phyloP scores from a whole-genome alignment of 768 basidiomycete genomes.

The Rhodotorula diobovata region DNA sequence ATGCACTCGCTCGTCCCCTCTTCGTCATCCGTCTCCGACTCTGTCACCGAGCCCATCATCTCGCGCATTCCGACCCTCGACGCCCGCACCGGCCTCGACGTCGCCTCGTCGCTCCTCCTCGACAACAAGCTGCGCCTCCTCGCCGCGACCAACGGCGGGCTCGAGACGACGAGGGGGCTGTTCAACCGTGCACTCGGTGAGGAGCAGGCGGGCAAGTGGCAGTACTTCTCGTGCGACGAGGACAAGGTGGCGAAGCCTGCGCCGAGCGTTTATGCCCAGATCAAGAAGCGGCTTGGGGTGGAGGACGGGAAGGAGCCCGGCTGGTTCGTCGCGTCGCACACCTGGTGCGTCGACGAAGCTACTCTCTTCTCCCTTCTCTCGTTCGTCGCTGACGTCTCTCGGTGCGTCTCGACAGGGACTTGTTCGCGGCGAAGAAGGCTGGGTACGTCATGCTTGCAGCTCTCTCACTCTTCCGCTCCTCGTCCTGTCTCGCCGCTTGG shows the following conservation, averaged over 20 bases:
- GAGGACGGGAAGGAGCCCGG: constrained; percentile 5
- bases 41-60: constrained; percentile 3
- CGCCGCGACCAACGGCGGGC: constrained; percentile 30
- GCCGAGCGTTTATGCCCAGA: constrained; percentile 18
- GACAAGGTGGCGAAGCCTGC: constrained; percentile 26
- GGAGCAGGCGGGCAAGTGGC: constrained; percentile 7
- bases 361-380: too few species aligned
- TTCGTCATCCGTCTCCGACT: neutral
- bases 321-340: constrained; percentile 32
- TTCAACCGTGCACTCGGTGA: constrained; percentile 12
- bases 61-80: neutral
- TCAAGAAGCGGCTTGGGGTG: constrained; percentile 14
- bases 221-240: constrained; percentile 27
- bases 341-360: constrained; percentile 24
- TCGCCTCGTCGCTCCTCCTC: neutral
- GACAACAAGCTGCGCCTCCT: constrained; percentile 3
- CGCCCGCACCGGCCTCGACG: constrained; percentile 1
- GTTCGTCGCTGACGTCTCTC: neutral
- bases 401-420: constrained; percentile 1
- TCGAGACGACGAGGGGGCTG: constrained; percentile 14
- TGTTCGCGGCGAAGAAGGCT: constrained; percentile 27
- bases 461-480: neutral
- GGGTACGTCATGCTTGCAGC: constrained; percentile 18
- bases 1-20: constrained; percentile 11
- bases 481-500: neutral